Evolutionary conservation across 2,329 filamentous ascomycete genomes (phyloP).

Genomic region (Penicillium capsulatum): DNA sequence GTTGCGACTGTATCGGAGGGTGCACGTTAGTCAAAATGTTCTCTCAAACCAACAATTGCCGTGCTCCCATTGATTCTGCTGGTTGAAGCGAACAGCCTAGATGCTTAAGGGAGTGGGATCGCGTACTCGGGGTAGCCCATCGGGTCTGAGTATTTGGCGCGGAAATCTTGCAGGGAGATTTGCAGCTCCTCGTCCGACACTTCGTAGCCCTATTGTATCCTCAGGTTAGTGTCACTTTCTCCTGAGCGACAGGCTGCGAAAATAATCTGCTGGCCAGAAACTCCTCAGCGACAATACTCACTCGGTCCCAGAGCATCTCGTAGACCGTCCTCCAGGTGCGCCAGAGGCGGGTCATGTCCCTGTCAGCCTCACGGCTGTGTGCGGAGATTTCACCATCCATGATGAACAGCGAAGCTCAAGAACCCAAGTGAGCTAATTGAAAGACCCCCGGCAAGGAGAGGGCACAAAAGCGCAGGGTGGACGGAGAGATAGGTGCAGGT

Average conservation of each 20-base stretch:
- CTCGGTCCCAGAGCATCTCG: conserved; percentile 89
- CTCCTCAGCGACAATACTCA: conserved; percentile 52
- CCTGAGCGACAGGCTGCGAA: neutral
- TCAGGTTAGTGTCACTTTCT: conserved; percentile 14
- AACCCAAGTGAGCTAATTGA: too few relatives aligned
- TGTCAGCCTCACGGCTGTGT: conserved; percentile 37
- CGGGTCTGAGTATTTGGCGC: conserved; percentile 63
- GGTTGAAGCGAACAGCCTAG: too few relatives aligned
- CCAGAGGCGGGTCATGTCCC: conserved; percentile 68
- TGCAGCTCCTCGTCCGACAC: conserved; percentile 83
- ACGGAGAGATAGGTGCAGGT: conserved; percentile 15
- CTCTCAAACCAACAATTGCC: too few relatives aligned
- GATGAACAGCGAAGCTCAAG: conserved; percentile 11
- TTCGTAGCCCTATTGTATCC: conserved; percentile 72
- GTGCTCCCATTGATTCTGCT: too few relatives aligned
- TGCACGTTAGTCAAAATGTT: conserved; percentile 12
- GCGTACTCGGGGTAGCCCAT: conserved; percentile 73
- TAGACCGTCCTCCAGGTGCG: conserved; percentile 89
- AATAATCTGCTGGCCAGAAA: too few relatives aligned
- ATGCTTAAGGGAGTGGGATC: conserved; percentile 3
- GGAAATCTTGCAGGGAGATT: conserved; percentile 80
- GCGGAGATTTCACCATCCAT: conserved; percentile 41
- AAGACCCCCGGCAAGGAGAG: conserved; percentile 2
- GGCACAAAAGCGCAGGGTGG: neutral
- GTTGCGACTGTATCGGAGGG: conserved; percentile 57